Evolutionary conservation across 2,329 filamentous ascomycete species (phyloP).

Genomic region (Aspergillus ruber): DNA sequence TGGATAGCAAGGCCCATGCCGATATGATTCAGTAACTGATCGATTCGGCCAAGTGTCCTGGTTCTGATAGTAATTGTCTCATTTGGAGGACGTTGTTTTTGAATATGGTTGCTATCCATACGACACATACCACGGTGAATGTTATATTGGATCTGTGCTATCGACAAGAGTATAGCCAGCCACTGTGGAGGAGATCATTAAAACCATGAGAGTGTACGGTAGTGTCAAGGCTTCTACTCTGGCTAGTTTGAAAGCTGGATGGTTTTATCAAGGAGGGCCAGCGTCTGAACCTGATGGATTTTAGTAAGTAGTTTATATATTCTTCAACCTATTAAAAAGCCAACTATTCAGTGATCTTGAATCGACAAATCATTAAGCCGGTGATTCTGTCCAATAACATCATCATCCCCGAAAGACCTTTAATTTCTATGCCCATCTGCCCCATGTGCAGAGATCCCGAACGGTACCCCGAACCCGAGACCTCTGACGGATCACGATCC

Average conservation of each 20-base stretch:
- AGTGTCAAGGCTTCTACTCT: not conserved
- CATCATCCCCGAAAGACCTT: not conserved
- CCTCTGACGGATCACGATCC: not conserved
- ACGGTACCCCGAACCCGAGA: not conserved
- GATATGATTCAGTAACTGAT: not conserved
- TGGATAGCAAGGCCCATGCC: not conserved
- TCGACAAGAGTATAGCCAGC: not conserved
- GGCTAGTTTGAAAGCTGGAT: not conserved
- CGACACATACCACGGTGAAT: not conserved
- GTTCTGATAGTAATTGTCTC: not conserved
- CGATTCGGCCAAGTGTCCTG: slow-evolving; percentile 17
- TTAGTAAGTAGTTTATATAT: not conserved
- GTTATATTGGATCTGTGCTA: not conserved
- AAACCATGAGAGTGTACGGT: not conserved
- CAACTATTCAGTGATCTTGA: not conserved
- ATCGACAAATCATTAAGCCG: not conserved
- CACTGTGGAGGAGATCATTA: not conserved
- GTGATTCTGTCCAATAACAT: not conserved
- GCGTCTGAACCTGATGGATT: not conserved
- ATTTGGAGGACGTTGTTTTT: slow-evolving; percentile 18
- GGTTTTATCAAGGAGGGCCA: not conserved
- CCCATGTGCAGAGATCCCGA: not conserved
- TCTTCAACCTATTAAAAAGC: not conserved
- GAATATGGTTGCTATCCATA: not conserved
- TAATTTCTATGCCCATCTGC: not conserved